These are phyloP conservation scores for Boletus rubropictus DNA, from an alignment of 768 basidiomycete genomes.

Conservation along the genomic window DNA sequence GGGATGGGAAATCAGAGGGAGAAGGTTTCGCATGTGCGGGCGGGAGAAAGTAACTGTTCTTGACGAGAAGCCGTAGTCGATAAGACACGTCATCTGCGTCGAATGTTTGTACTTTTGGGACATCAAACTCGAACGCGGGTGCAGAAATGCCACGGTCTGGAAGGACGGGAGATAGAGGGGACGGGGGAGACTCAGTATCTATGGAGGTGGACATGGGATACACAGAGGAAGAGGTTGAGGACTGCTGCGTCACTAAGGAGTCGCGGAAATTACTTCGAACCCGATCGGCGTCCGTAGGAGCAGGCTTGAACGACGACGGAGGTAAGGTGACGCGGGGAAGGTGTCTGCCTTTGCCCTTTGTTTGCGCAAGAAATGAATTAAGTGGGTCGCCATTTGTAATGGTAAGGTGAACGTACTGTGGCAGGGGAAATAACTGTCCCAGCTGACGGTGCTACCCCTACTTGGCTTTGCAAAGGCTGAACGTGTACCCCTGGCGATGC, in stretches of 20 bases:
- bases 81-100: slow-evolving; percentile 79
- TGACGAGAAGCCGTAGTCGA: slow-evolving; percentile 75
- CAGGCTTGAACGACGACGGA: slow-evolving; percentile 30
- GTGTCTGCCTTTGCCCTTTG: slow-evolving; percentile 33
- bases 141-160: slow-evolving; percentile 38
- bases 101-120: slow-evolving; percentile 45
- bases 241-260: slow-evolving; percentile 55
- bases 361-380: slow-evolving; percentile 20
- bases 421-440: slow-evolving; percentile 13
- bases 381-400: slow-evolving; percentile 13
- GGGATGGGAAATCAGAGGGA: slow-evolving; percentile 53
- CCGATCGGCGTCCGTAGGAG: slow-evolving; percentile 27
- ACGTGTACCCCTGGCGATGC: background rate
- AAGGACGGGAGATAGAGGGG: slow-evolving; percentile 52
- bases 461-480: slow-evolving; percentile 9
- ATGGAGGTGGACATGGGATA: slow-evolving; percentile 72
- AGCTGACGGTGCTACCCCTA: slow-evolving; percentile 6
- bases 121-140: slow-evolving; percentile 45
- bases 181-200: slow-evolving; percentile 57
- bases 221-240: slow-evolving; percentile 66
- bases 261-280: slow-evolving; percentile 52
- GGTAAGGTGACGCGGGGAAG: slow-evolving; percentile 33
- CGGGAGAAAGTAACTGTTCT: slow-evolving; percentile 84
- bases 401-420: slow-evolving; percentile 17
- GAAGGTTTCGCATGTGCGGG: slow-evolving; percentile 82